Evolutionary conservation across 441 rosid genomes (phyloP), one percentile per base, ranked within the genome.

Genomic region (Croton setiger): DNA sequence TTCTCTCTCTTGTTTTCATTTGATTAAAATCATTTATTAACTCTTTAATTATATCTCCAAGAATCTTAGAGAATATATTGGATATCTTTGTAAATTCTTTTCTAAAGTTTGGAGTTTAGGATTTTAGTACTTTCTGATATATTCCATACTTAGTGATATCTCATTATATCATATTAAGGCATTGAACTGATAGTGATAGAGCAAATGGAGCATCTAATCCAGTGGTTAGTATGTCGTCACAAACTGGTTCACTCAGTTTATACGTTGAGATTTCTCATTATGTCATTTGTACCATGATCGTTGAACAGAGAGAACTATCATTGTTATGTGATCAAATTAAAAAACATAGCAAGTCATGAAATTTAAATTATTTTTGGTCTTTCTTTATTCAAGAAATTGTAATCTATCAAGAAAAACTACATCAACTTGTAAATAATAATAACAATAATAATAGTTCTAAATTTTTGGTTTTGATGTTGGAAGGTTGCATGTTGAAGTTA

Each of bases 61-160:
- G 81, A 74, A 76, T 76, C 81, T 73, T 48, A 74, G 71, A 79
- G 76, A 68, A 78, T 76, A 77, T 74, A 64, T 69, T 35, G 72
- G 69, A 69, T 69, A 60, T 68, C 63, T 69, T 73, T 66, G 27
- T 63, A 35, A 70, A 56, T 60, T 69, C 61, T 67, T 69, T 71
- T 67, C 45, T 58, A 60, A 70, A 64, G 69, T 14, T 63, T 27
- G 20, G 61, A 61, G 61, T 37, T 53, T 55, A 51, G 48, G 62
- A 58, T 53, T 36, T 48, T 51, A n/a, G 45, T 55, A 47, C n/a
- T 60, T 8, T 43, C 1, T 33, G n/a, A 4, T 37, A 7, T 55
- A 39, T 63, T 20, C 48, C 39, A 4, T 45, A 2, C 31, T 45
- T 35, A 55, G 39, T 17, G 7, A 59, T 52, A 23, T 49, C 44